Evolutionary conservation across 78 protist genomes (phyloP).

Genomic region (Isochrysis galbana): DNA sequence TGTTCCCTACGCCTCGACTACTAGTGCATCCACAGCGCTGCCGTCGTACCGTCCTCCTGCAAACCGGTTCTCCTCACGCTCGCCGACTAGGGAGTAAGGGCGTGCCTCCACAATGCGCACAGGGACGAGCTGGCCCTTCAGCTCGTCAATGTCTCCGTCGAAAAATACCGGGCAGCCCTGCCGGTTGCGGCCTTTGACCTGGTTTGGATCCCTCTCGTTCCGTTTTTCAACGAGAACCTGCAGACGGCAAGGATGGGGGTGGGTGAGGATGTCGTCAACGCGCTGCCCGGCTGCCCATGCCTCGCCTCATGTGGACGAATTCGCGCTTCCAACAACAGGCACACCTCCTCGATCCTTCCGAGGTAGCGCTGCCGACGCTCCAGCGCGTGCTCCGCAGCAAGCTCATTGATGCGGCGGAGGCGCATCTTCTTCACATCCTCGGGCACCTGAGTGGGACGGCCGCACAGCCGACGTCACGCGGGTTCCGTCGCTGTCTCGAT

Average conservation of each 20-base stretch:
- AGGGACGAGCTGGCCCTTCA: slow-evolving; percentile 23
- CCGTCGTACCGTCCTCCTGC: background rate
- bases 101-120: slow-evolving; percentile 5
- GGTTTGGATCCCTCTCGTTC: background rate
- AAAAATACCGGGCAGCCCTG: slow-evolving; percentile 7
- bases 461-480: no score
- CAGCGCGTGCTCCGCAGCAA: background rate
- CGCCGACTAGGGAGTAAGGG: background rate
- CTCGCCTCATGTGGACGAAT: no score
- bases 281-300: background rate
- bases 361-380: slow-evolving; percentile 14
- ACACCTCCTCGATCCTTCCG: slow-evolving; percentile 31
- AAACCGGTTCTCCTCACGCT: background rate
- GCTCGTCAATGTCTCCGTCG: slow-evolving; percentile 26
- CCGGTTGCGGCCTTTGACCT: slow-evolving; percentile 34
- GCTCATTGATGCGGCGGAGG: slow-evolving; percentile 17
- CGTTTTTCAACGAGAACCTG: slow-evolving; percentile 32
- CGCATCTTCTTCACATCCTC: slow-evolving; percentile 31
- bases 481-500: no score
- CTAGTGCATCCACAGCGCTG: background rate
- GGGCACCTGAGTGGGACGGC: background rate
- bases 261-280: background rate
- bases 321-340: no score
- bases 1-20: background rate
- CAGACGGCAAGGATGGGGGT: no score